Base-by-base conservation (phyloP, 805 yeast species). In the Torulaspora indica region DNA sequence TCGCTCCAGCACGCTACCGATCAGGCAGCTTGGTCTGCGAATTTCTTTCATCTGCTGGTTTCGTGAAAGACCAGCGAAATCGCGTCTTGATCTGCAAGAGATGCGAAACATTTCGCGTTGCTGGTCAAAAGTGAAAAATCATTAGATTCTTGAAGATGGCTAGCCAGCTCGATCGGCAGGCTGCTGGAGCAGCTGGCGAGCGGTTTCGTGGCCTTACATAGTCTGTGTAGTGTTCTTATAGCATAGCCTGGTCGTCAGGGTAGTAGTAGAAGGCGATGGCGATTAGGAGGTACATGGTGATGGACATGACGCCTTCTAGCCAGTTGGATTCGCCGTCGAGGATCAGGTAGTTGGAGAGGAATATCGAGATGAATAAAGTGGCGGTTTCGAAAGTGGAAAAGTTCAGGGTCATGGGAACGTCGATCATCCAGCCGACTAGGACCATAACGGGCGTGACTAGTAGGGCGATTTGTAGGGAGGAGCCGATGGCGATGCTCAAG, bases 361-460 rank as follows among this genome's bases (percentile, higher is more conserved):
- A 83, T 49, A 93, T 95, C 15, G 96, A 79, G 33, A 88, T 82
- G 65, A 93, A 91, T 68, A 93, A 69, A 32, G 93, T 87, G 0
- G 93, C 90, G 1, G 98, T 89, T 70, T 93, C 98, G 61, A 88
- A 90, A 3, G 95, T 84, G 48, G 93, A 83, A 69, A 93, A 93
- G 66, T 82, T 85, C 54, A 93, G 71, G 10, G 91, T 78, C 98
- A 93, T 91, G 56, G 96, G 96, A 48, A 85, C 85, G 60, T 83
- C 89, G 52, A 86, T 77, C 42, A 69, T 62, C 98, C 98, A 93
- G n/a, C 98, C 98, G 34, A 86, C 72, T 27, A 93, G 72, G 6
- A 93, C 98, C 78, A 93, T 77, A 69, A 90, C 85, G 24, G 98
- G 98, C 12, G 98, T 90, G 35, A 93, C 89, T 69, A 93, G 91